Base-by-base conservation (phyloP, 2,329 filamentous ascomycete genomes). In the Aspergillus versicolor region DNA sequence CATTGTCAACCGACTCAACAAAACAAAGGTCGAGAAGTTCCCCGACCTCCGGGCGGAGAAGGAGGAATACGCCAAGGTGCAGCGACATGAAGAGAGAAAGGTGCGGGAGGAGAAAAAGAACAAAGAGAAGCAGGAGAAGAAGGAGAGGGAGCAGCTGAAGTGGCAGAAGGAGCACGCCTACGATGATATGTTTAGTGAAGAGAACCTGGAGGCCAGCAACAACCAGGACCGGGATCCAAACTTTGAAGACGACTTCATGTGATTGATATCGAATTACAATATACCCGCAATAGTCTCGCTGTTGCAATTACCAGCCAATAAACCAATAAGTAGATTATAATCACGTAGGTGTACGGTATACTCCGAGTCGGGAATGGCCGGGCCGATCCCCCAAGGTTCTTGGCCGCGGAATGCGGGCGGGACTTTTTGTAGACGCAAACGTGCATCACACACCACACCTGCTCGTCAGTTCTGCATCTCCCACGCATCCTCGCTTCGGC, bases 111-210 rank as follows among this genome's bases (percentile, higher is more conserved):
- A 76, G 59, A 72, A 73, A 59, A 72, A 71, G 53, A 64, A 66
- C 7, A 67, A 65, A 49, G 77, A 79, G 41, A 77, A 77, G 61
- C 70, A 70, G 56, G 76, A 79, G 60, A 74, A 70, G 49, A 88
- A 91, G 74, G 91, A 97, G 78, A 84, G 91, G 63, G 89, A 91
- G 75, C 88, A 95, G 75, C 85, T 93, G 77, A 95, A 95, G 74
- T 96, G 87, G 82, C 91, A 96, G 75, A 94, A 94, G 77, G 92
- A 96, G n/a, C 93, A 99, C 76, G 93, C 92, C 2, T 99, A 99
- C 74, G 94, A 97, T 71, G 92, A 96, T 46, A 76, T 97, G 53
- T 92, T 96, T 74, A 86, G 84, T 4, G 91, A 95, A 53, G 90
- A 96, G 57, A 88, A 89, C 66, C 82, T 96, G 78, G 86, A 86